phyloP scores from a whole-genome alignment of 2,329 filamentous ascomycete genomes.

The Nemania serpens region DNA sequence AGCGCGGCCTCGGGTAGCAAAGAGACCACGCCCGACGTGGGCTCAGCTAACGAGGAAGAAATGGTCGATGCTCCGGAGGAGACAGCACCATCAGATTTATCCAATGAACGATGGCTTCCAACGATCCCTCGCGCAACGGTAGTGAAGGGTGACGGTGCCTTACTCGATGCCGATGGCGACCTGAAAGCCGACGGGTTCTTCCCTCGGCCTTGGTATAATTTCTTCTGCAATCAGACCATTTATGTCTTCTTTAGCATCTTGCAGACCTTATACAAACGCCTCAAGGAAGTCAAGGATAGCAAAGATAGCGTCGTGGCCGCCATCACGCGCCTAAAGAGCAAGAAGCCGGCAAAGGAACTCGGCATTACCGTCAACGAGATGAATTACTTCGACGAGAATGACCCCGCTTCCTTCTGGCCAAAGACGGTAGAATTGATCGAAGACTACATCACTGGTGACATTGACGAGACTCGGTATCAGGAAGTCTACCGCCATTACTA shows the following conservation, averaged over 20 bases:
- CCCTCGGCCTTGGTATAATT: constrained; percentile 78
- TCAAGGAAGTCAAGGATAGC: constrained; percentile 81
- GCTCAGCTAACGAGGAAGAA: constrained; percentile 79
- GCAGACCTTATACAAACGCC: constrained; percentile 83
- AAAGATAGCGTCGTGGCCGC: constrained; percentile 74
- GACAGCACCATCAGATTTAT: constrained; percentile 62
- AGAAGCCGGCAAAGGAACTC: constrained; percentile 82
- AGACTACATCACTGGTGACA: constrained; percentile 79
- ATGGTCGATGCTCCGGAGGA: constrained; percentile 66
- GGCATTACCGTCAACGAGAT: constrained; percentile 79
- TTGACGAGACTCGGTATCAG: constrained; percentile 83
- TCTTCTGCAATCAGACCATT: constrained; percentile 89
- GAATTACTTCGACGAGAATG: constrained; percentile 75
- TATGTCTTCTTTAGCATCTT: constrained; percentile 96
- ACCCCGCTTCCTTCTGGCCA: constrained; percentile 75
- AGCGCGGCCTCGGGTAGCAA: constrained; percentile 80
- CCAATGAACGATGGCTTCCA: constrained; percentile 69
- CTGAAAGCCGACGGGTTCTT: constrained; percentile 81
- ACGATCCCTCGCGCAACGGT: constrained; percentile 61
- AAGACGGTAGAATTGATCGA: constrained; percentile 86
- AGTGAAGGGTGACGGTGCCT: constrained; percentile 57
- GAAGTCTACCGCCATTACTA: constrained; percentile 92
- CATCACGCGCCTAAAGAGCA: constrained; percentile 71
- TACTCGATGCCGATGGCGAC: constrained; percentile 63
- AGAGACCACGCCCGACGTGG: constrained; percentile 84